Conservation (phyloP, 805 yeast species). For the Lipomyces orientalis region DNA sequence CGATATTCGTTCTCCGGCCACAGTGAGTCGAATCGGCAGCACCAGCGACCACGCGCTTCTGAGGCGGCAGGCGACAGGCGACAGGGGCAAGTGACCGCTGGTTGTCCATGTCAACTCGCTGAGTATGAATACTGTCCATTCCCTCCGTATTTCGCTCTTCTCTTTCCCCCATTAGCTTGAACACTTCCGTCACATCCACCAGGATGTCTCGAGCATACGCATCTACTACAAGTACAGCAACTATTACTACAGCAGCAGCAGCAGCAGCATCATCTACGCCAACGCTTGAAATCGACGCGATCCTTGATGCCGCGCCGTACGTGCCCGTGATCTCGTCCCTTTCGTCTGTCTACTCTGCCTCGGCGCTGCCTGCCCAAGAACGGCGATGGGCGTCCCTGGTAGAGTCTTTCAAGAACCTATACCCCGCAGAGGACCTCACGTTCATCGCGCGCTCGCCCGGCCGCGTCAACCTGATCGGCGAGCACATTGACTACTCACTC, state of each 20-base stretch:
- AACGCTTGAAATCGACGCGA: neutral
- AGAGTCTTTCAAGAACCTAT: constrained; percentile 7
- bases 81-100: too few species aligned
- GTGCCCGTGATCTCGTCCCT: constrained; percentile 21
- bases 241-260: neutral
- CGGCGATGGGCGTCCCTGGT: constrained; percentile 18
- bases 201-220: constrained; percentile 16
- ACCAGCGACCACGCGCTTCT: too few species aligned
- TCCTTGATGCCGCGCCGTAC: neutral
- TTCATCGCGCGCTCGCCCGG: constrained; percentile 73
- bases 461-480: constrained; percentile 75
- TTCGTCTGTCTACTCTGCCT: constrained; percentile 18
- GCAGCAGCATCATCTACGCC: too few species aligned
- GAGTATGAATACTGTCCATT: too few species aligned
- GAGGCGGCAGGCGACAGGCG: too few species aligned
- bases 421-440: constrained; percentile 45
- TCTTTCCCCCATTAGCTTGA: too few species aligned
- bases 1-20: too few species aligned
- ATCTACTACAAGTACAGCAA: neutral
- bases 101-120: too few species aligned
- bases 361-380: constrained; percentile 16
- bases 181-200: too few species aligned
- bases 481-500: constrained; percentile 72
- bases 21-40: too few species aligned
- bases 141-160: too few species aligned